Conservation (phyloP, 1,139 yeast species). For the Kodamaea arcana region DNA sequence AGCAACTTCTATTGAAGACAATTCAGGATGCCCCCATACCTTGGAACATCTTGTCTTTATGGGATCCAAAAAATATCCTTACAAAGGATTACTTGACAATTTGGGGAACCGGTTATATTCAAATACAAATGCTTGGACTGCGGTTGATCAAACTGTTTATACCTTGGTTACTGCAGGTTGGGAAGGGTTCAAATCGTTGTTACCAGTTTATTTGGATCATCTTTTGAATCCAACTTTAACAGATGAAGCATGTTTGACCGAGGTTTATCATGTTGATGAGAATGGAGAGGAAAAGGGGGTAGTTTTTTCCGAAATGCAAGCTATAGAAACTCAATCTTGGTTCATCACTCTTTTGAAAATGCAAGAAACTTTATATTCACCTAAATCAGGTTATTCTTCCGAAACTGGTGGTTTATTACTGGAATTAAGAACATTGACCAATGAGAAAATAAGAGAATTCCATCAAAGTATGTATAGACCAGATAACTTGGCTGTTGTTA, state of each 20-base stretch:
- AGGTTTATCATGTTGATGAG: slow-evolving; percentile 92
- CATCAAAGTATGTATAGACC: slow-evolving; percentile 74
- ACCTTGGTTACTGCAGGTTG: slow-evolving; percentile 92
- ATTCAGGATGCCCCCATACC: slow-evolving; percentile 94
- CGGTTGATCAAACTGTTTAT: slow-evolving; percentile 92
- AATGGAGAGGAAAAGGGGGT: slow-evolving; percentile 92
- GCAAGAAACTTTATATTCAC: slow-evolving; percentile 57
- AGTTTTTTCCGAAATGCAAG: slow-evolving; percentile 97
- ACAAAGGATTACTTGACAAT: slow-evolving; percentile 84
- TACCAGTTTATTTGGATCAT: slow-evolving; percentile 91
- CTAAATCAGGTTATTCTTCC: slow-evolving; percentile 75
- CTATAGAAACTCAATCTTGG: slow-evolving; percentile 78
- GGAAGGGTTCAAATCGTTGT: slow-evolving; percentile 81
- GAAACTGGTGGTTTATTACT: slow-evolving; percentile 92
- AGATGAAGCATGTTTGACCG: slow-evolving; percentile 88
- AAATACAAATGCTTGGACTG: slow-evolving; percentile 96
- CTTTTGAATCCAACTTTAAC: slow-evolving; percentile 79
- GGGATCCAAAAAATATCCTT: slow-evolving; percentile 90
- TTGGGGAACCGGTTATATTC: slow-evolving; percentile 84
- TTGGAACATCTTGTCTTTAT: slow-evolving; percentile 89
- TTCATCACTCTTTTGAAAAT: slow-evolving; percentile 60
- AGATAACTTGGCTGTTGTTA: slow-evolving; percentile 75
- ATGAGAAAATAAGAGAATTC: slow-evolving; percentile 70
- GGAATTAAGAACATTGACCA: slow-evolving; percentile 69
- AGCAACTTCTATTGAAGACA: slow-evolving; percentile 84